Base-by-base conservation (phyloP, 2,329 filamentous ascomycete species). In the Waltergamsia citrina region DNA sequence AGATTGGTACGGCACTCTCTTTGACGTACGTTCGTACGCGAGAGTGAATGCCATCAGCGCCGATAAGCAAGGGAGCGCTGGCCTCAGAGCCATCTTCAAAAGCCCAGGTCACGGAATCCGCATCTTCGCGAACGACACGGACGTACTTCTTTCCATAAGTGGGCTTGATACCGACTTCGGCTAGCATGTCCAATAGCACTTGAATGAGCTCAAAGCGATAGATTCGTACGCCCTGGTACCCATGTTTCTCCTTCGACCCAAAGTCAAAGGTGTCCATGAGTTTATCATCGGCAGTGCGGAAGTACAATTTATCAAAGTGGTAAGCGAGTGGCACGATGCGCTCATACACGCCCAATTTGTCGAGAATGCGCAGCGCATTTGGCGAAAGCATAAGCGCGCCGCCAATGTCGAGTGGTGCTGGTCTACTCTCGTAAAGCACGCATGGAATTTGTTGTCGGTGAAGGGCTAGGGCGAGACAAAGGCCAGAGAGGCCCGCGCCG, bases 1-100 rank as follows among this genome's bases (percentile, higher is more conserved):
- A 78, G 2, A 52, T 56, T 2, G 74, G 66, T 22, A 60, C 47
- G 1, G 69, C 42, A 0, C 63, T 57, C 0, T 71, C 67, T 29
- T 67, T 58, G 0, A 79, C 52, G 27, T 73, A 63, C 4, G 53
- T 57, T 4, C 72, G 61, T 1, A 78, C 67, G 1, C 53, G 57
- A 1, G 71, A 76, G 45, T 78, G 69, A 32, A 78, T 78, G 1
- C 74, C 74, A 38, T 79, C 74, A 0, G 71, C 69, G 0, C 71
- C 74, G 12, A 78, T 54, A 0, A 79, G 59, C 10, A 72, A 45
- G 3, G 52, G 42, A 0, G 68, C 65, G 0, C 43, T 48, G 2
- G 43, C 53, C 0, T 45, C 53, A 0, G 55, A 55, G 2, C 67
- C 69, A 34, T 73, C 64, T 1, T 49, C 49, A 36, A 76, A 70